Evolutionary conservation across 2,329 filamentous ascomycete species (phyloP), one percentile per base, ranked within the genome.

Genomic region (Gaeumannomyces sp.): DNA sequence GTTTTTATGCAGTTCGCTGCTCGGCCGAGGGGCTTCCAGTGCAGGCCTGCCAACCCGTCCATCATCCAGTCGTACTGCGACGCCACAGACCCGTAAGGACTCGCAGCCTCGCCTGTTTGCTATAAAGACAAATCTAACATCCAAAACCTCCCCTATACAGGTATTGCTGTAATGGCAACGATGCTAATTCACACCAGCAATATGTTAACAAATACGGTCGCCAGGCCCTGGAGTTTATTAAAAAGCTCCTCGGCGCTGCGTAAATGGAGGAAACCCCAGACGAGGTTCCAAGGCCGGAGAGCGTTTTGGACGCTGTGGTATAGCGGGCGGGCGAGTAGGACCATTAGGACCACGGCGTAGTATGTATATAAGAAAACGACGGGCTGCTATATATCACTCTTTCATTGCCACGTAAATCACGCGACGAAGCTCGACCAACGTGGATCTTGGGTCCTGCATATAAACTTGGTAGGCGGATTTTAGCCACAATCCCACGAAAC

Each of bases 31-130:
- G 84, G 85, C 31, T 89, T 86, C 73, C 75, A 74, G 59, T 89
- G 86, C 76, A 75, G 78, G 1, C 81, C 84, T 13, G 79, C 78
- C 28, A 79, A 74, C 67, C 71, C 75, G 10, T 71, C 68, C 71
- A 85, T 84, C 70, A 84, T 89, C 69, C 77, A 87, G 75, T 85
- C 84, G 5, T 89, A 89, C 78, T 89, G 87, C 73, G 87, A 90
- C 69, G 76, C 81, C 5, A 71, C 82, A 4, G 87, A 89, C 68
- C 86, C 86, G 0, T 53, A 11, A 50, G 45, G 35, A 14, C 35
- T 16, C 35, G n/a, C 45, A 50, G 16, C 2, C 38, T 89, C 87
- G n/a, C 76, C 61, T 59, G 28, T 62, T 27, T 10, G 33, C n/a
- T 33, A 14, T 16, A 33, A 4, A 22, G 19, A 8, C 19, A 11